phyloP scores from a whole-genome alignment of 352 stramenopile genomes.

The Pythium rhizo-oryzae region DNA sequence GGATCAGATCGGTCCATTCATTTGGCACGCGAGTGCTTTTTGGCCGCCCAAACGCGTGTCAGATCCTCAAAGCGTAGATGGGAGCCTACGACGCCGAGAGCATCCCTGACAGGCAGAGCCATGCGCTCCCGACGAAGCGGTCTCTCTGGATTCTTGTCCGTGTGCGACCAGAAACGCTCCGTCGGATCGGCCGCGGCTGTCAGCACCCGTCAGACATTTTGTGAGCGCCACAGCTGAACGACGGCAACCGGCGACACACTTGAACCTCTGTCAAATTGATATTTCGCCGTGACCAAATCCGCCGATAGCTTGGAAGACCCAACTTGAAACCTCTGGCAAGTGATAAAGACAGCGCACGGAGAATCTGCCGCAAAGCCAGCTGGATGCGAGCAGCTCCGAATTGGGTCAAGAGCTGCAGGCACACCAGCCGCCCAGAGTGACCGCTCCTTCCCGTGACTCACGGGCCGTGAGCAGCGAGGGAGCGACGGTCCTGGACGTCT shows the following conservation, averaged over 20 bases:
- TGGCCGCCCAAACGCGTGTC: too few relatives aligned
- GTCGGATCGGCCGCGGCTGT: not conserved
- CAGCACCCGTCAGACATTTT: not conserved
- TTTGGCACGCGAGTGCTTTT: too few relatives aligned
- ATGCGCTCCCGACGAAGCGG: not conserved
- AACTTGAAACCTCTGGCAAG: not conserved
- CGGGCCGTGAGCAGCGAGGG: too few relatives aligned
- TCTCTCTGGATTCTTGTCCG: not conserved
- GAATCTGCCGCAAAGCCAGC: not conserved
- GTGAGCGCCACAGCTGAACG: not conserved
- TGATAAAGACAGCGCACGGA: not conserved
- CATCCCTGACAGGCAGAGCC: not conserved
- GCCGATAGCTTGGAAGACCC: not conserved
- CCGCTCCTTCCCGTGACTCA: too few relatives aligned
- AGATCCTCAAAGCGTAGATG: too few relatives aligned
- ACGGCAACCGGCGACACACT: not conserved
- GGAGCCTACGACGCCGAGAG: too few relatives aligned
- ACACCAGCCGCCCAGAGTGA: too few relatives aligned
- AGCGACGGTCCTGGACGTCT: too few relatives aligned
- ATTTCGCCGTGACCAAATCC: too few relatives aligned
- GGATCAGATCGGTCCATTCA: too few relatives aligned
- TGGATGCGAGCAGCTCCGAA: not conserved
- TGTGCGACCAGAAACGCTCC: not conserved
- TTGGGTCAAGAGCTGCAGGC: not conserved
- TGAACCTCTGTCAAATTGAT: too few relatives aligned